Evolutionary conservation across 257 asterid genomes (phyloP).

Genomic region (Leptodermis oblonga): DNA sequence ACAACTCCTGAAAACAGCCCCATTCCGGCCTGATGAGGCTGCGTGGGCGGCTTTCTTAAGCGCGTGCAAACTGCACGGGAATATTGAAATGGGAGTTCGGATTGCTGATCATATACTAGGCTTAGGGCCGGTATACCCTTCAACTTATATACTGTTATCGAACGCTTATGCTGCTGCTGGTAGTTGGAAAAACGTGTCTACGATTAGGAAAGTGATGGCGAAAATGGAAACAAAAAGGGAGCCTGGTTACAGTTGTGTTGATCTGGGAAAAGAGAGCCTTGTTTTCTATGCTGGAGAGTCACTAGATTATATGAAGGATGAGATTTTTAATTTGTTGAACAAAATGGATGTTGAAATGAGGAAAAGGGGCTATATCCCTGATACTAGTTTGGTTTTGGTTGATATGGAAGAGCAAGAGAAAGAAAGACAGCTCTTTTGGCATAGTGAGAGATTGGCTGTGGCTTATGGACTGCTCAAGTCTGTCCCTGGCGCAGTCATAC

Average conservation of each 20-base stretch:
- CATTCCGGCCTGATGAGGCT: slow-evolving; percentile 72
- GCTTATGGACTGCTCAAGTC: slow-evolving; percentile 74
- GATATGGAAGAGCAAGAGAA: slow-evolving; percentile 70
- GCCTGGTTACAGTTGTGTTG: slow-evolving; percentile 69
- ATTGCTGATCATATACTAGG: slow-evolving; percentile 51
- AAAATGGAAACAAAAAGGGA: slow-evolving; percentile 47
- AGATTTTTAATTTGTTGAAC: slow-evolving; percentile 37
- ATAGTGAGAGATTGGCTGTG: slow-evolving; percentile 72
- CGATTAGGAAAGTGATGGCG: slow-evolving; percentile 49
- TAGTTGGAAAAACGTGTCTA: slow-evolving; percentile 63
- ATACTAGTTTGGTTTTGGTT: slow-evolving; percentile 58
- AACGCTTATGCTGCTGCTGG: slow-evolving; percentile 54
- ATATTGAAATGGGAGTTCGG: slow-evolving; percentile 47
- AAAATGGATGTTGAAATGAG: slow-evolving; percentile 64
- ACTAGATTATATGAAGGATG: slow-evolving; percentile 46
- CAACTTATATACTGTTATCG: slow-evolving; percentile 61
- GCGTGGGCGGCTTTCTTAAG: slow-evolving; percentile 72
- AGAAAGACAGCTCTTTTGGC: slow-evolving; percentile 84
- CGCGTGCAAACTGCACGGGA: slow-evolving; percentile 49
- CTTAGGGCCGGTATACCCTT: slow-evolving; percentile 51
- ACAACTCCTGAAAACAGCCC: slow-evolving; percentile 51
- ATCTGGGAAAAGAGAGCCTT: slow-evolving; percentile 53
- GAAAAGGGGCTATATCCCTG: slow-evolving; percentile 67
- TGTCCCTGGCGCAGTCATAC: slow-evolving; percentile 40
- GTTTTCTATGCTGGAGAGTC: slow-evolving; percentile 74